Percentiles rank a stretch among this genome's conserved stretches.
Evolutionary conservation across 345 rosid genomes (phyloP).

Genomic region (Psidium guajava): DNA sequence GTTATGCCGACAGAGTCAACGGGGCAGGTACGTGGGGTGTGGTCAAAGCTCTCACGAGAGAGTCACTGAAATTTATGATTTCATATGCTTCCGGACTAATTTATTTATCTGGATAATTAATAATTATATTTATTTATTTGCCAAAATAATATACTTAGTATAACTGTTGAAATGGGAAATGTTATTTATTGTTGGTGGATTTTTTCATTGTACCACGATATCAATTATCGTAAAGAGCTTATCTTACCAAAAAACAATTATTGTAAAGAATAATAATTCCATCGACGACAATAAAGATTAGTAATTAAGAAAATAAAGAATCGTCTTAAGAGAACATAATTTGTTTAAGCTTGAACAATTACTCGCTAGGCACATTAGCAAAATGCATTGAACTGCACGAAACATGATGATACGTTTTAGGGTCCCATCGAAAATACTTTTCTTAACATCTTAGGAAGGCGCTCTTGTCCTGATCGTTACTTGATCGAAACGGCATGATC

Average conservation of each 20-base stretch:
- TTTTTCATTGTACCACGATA: fast-evolving
- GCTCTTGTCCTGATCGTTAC: neutral
- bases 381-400: neutral
- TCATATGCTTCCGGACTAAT: neutral
- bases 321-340: fast-evolving
- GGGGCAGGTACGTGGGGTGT: neutral
- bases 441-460: neutral
- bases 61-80: neutral
- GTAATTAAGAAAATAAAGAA: fast-evolving
- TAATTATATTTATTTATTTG: neutral
- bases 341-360: fast-evolving
- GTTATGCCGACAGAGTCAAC: neutral
- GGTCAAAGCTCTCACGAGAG: neutral
- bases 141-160: neutral
- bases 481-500: neutral
- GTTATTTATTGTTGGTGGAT: neutral
- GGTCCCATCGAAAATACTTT: neutral
- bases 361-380: fast-evolving
- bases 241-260: no score
- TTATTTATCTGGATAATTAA: neutral
- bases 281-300: fast-evolving
- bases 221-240: neutral
- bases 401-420: neutral
- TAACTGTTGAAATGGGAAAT: neutral
- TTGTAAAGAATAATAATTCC: neutral